Base-by-base conservation (phyloP, 2,329 filamentous ascomycete species). In the Fusarium hostae region DNA sequence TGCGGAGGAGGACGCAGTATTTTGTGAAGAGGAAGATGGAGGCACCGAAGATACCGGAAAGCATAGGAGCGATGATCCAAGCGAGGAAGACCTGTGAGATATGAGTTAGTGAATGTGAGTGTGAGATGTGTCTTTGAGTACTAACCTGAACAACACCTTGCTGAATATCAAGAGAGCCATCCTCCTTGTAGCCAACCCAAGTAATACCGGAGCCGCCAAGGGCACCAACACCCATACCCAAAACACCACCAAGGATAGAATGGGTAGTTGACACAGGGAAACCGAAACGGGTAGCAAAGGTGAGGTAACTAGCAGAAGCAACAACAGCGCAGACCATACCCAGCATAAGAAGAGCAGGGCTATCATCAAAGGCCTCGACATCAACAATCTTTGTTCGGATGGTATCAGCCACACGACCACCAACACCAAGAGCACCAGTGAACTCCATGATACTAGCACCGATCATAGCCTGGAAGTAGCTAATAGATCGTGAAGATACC, bases 401-500 rank as follows among this genome's bases (percentile, higher is more conserved):
- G 13, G 89, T 90, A 60, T 87, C 86, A 30, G 89, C 86, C 7
- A 89, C 88, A 64, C 88, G 86, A 35, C 88, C 85, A 28, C 88
- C 89, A 51, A 91, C 88, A 62, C 86, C 86, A 34, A 91, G 82
- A 44, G 87, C 84, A 55, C 90, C 90, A n/a, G 84, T 79, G 72
- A 91, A 88, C 79, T 91, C 89, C 82, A 90, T 89, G 65, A 90
- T 76, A 47, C 85, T 84, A 40, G 86, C 88, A 32, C 88, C 80
- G 16, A 86, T 71, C 87, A 89, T 88, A 71, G 87, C 89, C 78
- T 91, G 88, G 58, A 86, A 68, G 78, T 90, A 87, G 22, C 87
- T 86, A 44, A 92, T 80, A 64, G 91, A 92, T 41, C 90, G 85
- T 6, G 91, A 92, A 3, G 90, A 91, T 64, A 93, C 91, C 71